phyloP scores from a whole-genome alignment of 139 green algal genomes.

The Chlamydomonas urium region DNA sequence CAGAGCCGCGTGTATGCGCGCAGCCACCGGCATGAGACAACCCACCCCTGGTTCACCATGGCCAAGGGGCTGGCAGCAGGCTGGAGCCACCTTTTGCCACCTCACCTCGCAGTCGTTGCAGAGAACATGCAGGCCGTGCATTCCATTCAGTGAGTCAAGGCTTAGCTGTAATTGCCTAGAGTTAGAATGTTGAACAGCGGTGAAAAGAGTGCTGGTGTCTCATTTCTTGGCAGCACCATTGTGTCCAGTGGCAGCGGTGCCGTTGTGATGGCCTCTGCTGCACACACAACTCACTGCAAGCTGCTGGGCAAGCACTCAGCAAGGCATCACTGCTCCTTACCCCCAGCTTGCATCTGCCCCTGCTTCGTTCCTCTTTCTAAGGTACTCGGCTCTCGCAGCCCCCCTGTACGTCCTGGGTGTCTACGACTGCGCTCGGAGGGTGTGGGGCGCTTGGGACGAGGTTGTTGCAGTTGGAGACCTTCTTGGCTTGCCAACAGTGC shows the following conservation, averaged over 20 bases:
- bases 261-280: too few species aligned
- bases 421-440: not conserved
- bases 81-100: not conserved
- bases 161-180: too few species aligned
- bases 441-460: slow-evolving; percentile 2
- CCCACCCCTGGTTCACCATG: slow-evolving; percentile 19
- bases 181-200: too few species aligned
- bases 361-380: not conserved
- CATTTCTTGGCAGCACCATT: too few species aligned
- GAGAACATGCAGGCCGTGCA: slow-evolving; percentile 27
- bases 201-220: too few species aligned
- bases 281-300: too few species aligned
- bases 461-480: not conserved
- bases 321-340: too few species aligned
- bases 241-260: too few species aligned
- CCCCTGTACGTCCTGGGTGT: slow-evolving; percentile 8
- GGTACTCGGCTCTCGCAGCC: slow-evolving; percentile 2
- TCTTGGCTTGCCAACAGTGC: slow-evolving; percentile 1
- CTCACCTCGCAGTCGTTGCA: slow-evolving; percentile 5
- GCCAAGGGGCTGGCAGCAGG: slow-evolving; percentile 13
- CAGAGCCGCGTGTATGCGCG: slow-evolving; percentile 14
- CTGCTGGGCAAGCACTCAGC: too few species aligned
- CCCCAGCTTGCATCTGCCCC: too few species aligned
- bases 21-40: slow-evolving; percentile 14
- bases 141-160: slow-evolving; percentile 13